Evolutionary conservation across 2,329 filamentous ascomycete species (phyloP).

Genomic region (Pestalotiopsis fici): DNA sequence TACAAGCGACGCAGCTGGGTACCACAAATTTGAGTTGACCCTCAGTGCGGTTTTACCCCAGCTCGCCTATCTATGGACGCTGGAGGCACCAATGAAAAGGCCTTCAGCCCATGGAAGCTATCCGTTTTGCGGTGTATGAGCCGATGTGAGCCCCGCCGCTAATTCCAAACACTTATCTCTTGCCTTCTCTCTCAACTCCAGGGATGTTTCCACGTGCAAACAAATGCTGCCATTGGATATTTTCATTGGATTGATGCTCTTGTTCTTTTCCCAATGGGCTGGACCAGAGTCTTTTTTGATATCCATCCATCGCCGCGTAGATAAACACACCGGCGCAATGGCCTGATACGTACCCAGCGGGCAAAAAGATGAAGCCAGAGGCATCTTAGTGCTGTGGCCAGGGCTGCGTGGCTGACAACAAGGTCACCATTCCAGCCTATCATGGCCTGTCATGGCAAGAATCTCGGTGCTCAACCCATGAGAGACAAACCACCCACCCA

Average conservation of each 20-base stretch:
- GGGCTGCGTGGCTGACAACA: not conserved
- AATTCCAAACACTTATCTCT: not conserved
- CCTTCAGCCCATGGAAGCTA: not conserved
- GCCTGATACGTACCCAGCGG: not conserved
- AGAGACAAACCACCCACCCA: not conserved
- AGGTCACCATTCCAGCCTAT: not conserved
- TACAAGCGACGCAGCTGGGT: not conserved
- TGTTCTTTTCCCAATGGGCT: not conserved
- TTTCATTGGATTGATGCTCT: no score
- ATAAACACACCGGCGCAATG: not conserved
- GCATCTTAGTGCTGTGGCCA: not conserved
- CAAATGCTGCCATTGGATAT: not conserved
- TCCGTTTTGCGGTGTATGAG: constrained; percentile 1
- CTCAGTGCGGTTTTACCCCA: not conserved
- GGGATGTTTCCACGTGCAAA: not conserved
- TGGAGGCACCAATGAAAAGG: not conserved
- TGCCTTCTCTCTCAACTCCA: not conserved
- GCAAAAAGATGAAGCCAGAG: not conserved
- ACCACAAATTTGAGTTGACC: constrained; percentile 4
- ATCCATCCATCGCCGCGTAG: not conserved
- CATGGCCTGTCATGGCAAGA: not conserved
- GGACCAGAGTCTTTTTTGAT: not conserved
- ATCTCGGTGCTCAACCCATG: not conserved
- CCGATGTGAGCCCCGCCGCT: not conserved
- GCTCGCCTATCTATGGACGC: not conserved